Base-by-base conservation (phyloP, 768 basidiomycete species). In the Scleroderma bovista region DNA sequence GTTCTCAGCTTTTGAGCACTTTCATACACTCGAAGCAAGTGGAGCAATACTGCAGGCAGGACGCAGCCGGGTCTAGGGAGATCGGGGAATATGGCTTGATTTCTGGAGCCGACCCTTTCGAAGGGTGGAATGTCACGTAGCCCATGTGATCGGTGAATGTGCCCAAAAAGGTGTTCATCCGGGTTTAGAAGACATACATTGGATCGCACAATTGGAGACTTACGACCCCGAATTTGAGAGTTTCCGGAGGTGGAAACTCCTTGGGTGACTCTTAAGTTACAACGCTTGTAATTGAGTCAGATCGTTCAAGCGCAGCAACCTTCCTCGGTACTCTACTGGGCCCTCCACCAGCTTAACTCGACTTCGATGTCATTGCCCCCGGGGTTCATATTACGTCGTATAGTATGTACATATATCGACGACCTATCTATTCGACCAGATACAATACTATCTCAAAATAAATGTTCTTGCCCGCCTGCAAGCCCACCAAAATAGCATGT, bases 401-500 rank as follows among this genome's bases (percentile, higher is more conserved):
- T 4, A 13, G 13, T 19, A n/a, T n/a, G n/a, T n/a, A 15, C 12
- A 23, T 13, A 11, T 13, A 23, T 37, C n/a, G 9, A 10, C 19
- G 17, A 11, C 19, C 19, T 3, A 5, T 20, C 12, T 17, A 38
- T 38, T 22, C 19, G 6, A 22, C 45, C 26, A 29, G 26, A 29
- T 29, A 40, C 31, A 54, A 50, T 23, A 55, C 66, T 54, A 19
- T 40, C 19, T 40, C 39, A 78, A 55, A 82, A 90, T 52, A 84
- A 57, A 36, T 77, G 63, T 47, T 81, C 83, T 59, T 91, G 88
- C 3, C 84, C 86, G 20, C 67, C 64, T 9, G 70, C 87, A 38
- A 97, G 69, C 12, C 91, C 91, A 7, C 95, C 95, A 67, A 86
- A 96, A 65, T 96, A 95, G 64, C 90, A 93, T 1, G 92, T 96